These are phyloP conservation scores for Saccharomycopsis babjevae DNA, from an alignment of 805 yeast genomes.

Conservation along the genomic window DNA sequence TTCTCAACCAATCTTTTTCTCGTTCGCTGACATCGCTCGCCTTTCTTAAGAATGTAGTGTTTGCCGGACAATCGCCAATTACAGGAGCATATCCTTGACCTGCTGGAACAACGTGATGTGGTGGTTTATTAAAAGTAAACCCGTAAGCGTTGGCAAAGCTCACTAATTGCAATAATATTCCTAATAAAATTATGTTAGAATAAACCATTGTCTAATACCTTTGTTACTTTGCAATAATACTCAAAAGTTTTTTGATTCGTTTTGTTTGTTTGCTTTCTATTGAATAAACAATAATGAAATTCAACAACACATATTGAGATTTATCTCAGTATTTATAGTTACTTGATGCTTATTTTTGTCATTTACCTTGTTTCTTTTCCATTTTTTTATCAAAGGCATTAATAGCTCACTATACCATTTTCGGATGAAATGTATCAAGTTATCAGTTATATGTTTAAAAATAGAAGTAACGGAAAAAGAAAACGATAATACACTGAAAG, in stretches of 20 bases:
- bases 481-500: not conserved
- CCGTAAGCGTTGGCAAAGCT: not conserved
- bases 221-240: too few species aligned
- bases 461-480: not conserved
- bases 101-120: constrained; percentile 28
- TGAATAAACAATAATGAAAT: not conserved
- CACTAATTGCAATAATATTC: not conserved
- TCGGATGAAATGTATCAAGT: not conserved
- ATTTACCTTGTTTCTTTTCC: not conserved
- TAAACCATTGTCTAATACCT: not conserved
- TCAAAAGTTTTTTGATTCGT: not conserved
- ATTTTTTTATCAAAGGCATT: not conserved
- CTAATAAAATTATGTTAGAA: not conserved
- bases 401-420: not conserved
- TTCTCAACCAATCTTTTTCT: constrained; percentile 45
- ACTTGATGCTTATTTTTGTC: not conserved
- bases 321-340: not conserved
- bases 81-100: constrained; percentile 40
- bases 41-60: constrained; percentile 29
- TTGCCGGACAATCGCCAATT: constrained; percentile 39
- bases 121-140: not conserved
- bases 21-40: constrained; percentile 36
- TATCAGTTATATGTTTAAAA: not conserved
- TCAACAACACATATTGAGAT: not conserved
- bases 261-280: not conserved